Percentiles rank a stretch among this genome's conserved stretches.
Conservation (phyloP, 352 stramenopile species). For the Pythium phragmiticola region DNA sequence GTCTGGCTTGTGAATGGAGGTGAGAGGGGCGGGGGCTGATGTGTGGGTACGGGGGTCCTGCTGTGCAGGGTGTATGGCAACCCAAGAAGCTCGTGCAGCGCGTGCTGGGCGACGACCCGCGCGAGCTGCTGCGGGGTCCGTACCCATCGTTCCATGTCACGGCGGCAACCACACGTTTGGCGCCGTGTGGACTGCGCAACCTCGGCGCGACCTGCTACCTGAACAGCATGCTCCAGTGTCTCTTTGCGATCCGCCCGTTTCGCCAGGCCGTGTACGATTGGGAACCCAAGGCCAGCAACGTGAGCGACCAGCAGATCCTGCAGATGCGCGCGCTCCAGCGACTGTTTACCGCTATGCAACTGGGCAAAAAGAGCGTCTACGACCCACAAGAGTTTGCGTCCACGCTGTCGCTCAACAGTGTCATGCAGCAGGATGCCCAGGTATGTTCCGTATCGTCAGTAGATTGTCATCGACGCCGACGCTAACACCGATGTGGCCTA, state of each 20-base stretch:
- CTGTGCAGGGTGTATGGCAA: slow-evolving; percentile 70
- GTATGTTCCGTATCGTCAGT: slow-evolving; percentile 25
- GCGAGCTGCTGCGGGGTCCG: slow-evolving; percentile 39
- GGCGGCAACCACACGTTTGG: slow-evolving; percentile 4
- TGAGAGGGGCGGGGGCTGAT: too few species aligned
- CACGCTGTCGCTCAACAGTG: slow-evolving; percentile 77
- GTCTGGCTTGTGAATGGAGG: too few species aligned
- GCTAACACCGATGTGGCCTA: background rate
- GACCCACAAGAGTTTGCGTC: slow-evolving; percentile 78
- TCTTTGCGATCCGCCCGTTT: slow-evolving; percentile 77
- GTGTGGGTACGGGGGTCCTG: background rate
- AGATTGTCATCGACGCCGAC: background rate
- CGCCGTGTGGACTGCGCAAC: slow-evolving; percentile 77
- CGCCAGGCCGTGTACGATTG: slow-evolving; percentile 78
- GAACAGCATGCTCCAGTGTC: slow-evolving; percentile 85
- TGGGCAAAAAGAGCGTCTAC: slow-evolving; percentile 66
- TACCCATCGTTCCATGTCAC: slow-evolving; percentile 21
- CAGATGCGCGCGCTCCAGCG: slow-evolving; percentile 83
- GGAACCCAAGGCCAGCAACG: slow-evolving; percentile 54
- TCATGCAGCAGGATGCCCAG: slow-evolving; percentile 87
- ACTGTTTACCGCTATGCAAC: slow-evolving; percentile 83
- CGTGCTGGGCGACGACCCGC: slow-evolving; percentile 68
- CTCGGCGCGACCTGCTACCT: slow-evolving; percentile 88
- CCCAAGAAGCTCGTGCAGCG: slow-evolving; percentile 45
- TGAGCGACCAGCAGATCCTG: slow-evolving; percentile 47